Percentiles rank a stretch among this genome's conserved stretches.
These are phyloP conservation scores for Boletus rex-veris DNA, from an alignment of 768 basidiomycete genomes.

Conservation along the genomic window DNA sequence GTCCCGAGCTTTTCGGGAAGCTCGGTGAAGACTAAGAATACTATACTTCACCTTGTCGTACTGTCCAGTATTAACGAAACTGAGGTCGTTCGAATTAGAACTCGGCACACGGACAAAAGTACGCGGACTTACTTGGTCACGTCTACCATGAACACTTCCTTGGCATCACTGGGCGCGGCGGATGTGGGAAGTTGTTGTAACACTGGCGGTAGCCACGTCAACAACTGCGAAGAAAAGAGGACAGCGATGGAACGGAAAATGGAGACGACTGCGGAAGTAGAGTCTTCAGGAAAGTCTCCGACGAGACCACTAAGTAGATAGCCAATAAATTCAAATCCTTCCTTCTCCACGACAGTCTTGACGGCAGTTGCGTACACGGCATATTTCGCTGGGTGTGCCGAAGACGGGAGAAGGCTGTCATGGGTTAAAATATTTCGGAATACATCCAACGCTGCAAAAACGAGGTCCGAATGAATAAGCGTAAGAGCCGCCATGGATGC, in stretches of 20 bases:
- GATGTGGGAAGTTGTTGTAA: conserved; percentile 66
- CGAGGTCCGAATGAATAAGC: conserved; percentile 76
- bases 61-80: conserved; percentile 61
- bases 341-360: conserved; percentile 55
- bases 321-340: conserved; percentile 68
- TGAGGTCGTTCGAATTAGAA: conserved; percentile 28
- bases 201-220: conserved; percentile 68
- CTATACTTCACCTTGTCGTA: conserved; percentile 83
- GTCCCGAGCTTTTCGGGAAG: conserved; percentile 71
- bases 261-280: conserved; percentile 64
- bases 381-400: conserved; percentile 55
- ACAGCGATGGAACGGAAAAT: conserved; percentile 69
- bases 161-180: conserved; percentile 59
- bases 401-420: conserved; percentile 55
- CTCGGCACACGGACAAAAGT: not conserved
- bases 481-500: conserved; percentile 75
- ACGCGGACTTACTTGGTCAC: conserved; percentile 60
- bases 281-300: conserved; percentile 87
- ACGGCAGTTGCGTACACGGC: conserved; percentile 62
- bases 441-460: conserved; percentile 79
- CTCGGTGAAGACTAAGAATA: conserved; percentile 64
- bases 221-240: conserved; percentile 65
- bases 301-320: conserved; percentile 75
- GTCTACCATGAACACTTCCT: conserved; percentile 68
- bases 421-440: conserved; percentile 74